These are phyloP conservation scores for Cryptococcus sp. DNA, from an alignment of 1,284 basidiomycete genomes.

Conservation along the genomic window DNA sequence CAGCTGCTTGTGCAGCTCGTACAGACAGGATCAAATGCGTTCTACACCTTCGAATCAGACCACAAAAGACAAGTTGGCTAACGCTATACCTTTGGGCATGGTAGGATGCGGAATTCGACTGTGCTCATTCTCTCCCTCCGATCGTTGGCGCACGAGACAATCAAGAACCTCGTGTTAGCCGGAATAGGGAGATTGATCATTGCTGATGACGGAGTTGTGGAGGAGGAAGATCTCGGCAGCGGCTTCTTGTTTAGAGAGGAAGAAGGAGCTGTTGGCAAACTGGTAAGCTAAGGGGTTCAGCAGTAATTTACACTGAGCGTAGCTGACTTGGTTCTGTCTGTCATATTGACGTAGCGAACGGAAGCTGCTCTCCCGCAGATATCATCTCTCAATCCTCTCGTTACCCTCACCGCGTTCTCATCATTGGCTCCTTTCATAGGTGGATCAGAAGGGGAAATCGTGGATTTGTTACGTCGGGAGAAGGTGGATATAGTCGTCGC, in stretches of 20 bases:
- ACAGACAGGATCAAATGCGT: not conserved
- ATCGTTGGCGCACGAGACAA: slow-evolving; percentile 89
- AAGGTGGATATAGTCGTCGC: slow-evolving; percentile 78
- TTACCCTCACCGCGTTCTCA: slow-evolving; percentile 70
- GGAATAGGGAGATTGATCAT: slow-evolving; percentile 61
- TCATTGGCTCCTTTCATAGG: slow-evolving; percentile 56
- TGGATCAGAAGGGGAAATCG: slow-evolving; percentile 58
- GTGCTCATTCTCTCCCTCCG: slow-evolving; percentile 80
- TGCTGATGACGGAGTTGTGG: slow-evolving; percentile 57
- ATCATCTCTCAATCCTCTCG: slow-evolving; percentile 87
- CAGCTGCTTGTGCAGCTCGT: not conserved
- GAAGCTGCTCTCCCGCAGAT: slow-evolving; percentile 80
- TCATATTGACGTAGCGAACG: slow-evolving; percentile 63
- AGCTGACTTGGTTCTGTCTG: slow-evolving; percentile 24
- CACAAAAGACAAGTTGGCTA: not conserved
- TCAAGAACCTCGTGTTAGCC: slow-evolving; percentile 79
- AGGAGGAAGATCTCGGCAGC: slow-evolving; percentile 76
- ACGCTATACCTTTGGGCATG: not conserved
- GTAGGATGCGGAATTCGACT: slow-evolving; percentile 88
- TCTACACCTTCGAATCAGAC: not conserved
- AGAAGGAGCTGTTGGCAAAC: slow-evolving; percentile 73
- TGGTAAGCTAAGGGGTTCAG: slow-evolving; percentile 57
- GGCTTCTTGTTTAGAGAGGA: slow-evolving; percentile 93
- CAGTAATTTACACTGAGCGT: not conserved
- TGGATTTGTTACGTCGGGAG: slow-evolving; percentile 59